phyloP scores from a whole-genome alignment of 2,329 filamentous ascomycete species.

The Pseudophaeomoniella oleicola region DNA sequence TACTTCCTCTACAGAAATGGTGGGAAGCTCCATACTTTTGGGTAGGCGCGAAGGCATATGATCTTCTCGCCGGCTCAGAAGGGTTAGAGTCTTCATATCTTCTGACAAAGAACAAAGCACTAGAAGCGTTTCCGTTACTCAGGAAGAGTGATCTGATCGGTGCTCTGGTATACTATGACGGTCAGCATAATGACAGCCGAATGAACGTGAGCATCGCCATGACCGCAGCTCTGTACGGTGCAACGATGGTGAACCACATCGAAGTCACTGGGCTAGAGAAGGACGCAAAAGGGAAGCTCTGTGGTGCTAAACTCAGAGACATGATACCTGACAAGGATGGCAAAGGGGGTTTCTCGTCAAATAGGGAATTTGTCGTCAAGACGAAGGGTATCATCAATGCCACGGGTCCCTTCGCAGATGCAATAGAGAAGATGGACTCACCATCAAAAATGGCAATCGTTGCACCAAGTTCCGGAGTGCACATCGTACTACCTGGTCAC shows the following conservation, averaged over 20 bases:
- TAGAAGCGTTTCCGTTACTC: conserved; percentile 80
- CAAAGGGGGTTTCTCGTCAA: conserved; percentile 46
- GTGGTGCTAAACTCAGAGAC: conserved; percentile 60
- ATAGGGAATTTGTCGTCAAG: conserved; percentile 53
- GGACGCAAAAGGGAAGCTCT: conserved; percentile 56
- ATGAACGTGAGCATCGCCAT: conserved; percentile 85
- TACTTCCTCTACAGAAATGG: conserved; percentile 70
- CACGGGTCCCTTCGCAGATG: conserved; percentile 76
- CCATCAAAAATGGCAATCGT: conserved; percentile 60
- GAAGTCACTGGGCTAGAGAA: conserved; percentile 68
- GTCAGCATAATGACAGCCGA: conserved; percentile 78
- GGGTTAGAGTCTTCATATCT: conserved; percentile 86
- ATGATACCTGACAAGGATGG: conserved; percentile 46
- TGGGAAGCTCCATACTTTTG: conserved; percentile 71
- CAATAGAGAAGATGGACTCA: conserved; percentile 75
- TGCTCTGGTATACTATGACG: conserved; percentile 81
- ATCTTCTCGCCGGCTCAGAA: conserved; percentile 70
- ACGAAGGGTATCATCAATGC: conserved; percentile 79
- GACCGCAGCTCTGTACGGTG: conserved; percentile 73
- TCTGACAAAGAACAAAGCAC: conserved; percentile 68
- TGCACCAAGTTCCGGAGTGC: conserved; percentile 70
- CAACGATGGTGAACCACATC: conserved; percentile 69
- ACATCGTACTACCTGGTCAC: conserved; percentile 76
- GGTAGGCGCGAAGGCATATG: conserved; percentile 63
- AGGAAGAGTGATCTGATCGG: conserved; percentile 66